These are phyloP conservation scores for Penicillium psychrosexuale DNA, from an alignment of 2,329 filamentous ascomycete genomes.

Conservation along the genomic window DNA sequence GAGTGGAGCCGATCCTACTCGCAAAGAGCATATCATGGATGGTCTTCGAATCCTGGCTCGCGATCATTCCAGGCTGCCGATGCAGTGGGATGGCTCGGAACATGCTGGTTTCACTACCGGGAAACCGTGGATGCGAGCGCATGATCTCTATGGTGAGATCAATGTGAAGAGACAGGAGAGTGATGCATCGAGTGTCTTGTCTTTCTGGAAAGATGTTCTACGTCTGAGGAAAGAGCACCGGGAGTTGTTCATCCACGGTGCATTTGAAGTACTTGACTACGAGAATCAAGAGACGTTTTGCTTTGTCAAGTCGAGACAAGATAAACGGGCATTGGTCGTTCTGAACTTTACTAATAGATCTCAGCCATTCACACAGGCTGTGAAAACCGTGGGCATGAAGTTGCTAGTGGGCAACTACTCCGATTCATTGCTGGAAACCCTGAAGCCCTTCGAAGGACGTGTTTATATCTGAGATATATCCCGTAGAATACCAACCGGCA, in stretches of 20 bases:
- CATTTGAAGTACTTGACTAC: constrained; percentile 21
- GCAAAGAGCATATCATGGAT: constrained; percentile 19
- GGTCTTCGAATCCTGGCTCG: constrained; percentile 54
- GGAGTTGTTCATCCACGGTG: constrained; percentile 49
- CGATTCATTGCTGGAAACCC: neutral
- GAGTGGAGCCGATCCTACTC: constrained; percentile 17
- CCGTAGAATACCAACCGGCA: neutral
- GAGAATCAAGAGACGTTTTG: constrained; percentile 22
- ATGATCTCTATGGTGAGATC: constrained; percentile 40
- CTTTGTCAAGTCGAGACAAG: constrained; percentile 19
- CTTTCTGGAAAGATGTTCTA: constrained; percentile 59
- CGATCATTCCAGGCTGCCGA: constrained; percentile 62
- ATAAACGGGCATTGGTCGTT: constrained; percentile 15
- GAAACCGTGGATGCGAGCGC: constrained; percentile 59
- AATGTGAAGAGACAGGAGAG: constrained; percentile 55
- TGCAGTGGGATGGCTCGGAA: constrained; percentile 60
- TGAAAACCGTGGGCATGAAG: constrained; percentile 9
- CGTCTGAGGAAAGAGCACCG: constrained; percentile 55
- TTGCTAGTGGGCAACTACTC: constrained; percentile 21
- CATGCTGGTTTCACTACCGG: constrained; percentile 62
- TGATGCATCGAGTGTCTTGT: constrained; percentile 48
- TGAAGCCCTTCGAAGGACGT: constrained; percentile 22
- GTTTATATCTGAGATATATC: constrained; percentile 15
- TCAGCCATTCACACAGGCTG: constrained; percentile 13
- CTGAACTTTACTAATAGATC: constrained; percentile 17